Conservation (phyloP, 176 grass and related monocot species). For the Thinopyrum elongatum region DNA sequence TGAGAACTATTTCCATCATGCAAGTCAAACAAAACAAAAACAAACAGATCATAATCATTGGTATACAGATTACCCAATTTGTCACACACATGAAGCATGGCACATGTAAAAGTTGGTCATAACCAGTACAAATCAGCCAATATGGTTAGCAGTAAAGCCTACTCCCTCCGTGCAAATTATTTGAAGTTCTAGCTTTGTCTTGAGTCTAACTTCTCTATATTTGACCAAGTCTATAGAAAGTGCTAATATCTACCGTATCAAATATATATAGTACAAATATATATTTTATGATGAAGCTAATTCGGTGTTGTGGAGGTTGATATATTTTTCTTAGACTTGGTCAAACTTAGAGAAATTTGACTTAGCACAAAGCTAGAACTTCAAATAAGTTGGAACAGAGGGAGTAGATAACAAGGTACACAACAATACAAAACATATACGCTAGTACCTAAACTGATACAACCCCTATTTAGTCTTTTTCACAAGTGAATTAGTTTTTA, state of each 20-base stretch:
- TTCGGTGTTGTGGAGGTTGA: background rate
- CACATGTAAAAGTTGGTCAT: background rate
- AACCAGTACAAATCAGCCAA: background rate
- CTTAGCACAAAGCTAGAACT: background rate
- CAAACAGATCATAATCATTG: background rate
- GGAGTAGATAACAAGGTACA: background rate
- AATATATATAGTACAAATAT: background rate
- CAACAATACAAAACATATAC: background rate
- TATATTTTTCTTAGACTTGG: background rate
- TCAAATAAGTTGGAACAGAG: background rate
- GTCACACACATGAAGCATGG: background rate
- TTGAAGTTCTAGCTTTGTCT: background rate
- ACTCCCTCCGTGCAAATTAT: background rate
- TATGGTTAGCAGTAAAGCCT: background rate
- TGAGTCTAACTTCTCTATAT: background rate
- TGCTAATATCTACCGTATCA: background rate
- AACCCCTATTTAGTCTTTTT: background rate
- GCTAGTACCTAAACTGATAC: background rate
- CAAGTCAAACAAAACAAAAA: slow-evolving; percentile 5
- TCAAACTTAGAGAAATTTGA: background rate
- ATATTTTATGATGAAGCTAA: background rate
- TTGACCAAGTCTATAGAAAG: background rate
- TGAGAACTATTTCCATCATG: background rate
- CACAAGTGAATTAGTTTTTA: background rate
- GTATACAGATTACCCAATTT: background rate